These are phyloP conservation scores for Pisolithus sp. DNA, from an alignment of 768 basidiomycete species.

Conservation along the genomic window DNA sequence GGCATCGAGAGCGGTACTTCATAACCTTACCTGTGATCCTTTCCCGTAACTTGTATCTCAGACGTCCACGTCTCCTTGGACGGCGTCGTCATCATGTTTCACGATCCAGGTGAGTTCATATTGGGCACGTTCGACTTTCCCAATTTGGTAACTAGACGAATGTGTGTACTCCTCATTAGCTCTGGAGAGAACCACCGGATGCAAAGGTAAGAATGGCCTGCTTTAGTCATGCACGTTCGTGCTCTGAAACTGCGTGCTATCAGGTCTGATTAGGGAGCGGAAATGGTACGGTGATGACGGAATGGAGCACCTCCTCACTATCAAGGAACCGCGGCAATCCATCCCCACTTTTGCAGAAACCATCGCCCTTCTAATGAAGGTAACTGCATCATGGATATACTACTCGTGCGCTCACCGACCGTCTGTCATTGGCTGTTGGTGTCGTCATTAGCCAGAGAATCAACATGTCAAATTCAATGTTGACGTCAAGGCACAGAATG, in stretches of 20 bases:
- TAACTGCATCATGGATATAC: constrained; percentile 26
- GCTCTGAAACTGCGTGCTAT: constrained; percentile 15
- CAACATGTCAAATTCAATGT: constrained; percentile 74
- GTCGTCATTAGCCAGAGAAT: constrained; percentile 55
- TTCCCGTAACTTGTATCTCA: constrained; percentile 53
- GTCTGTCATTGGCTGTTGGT: not conserved
- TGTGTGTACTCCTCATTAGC: constrained; percentile 32
- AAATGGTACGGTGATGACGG: constrained; percentile 65
- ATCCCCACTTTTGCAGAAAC: constrained; percentile 92
- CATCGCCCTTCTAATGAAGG: constrained; percentile 71
- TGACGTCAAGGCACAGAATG: constrained; percentile 91
- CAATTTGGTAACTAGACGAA: constrained; percentile 19
- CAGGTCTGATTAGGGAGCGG: constrained; percentile 64
- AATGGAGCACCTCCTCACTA: constrained; percentile 75
- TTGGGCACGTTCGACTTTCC: constrained; percentile 7
- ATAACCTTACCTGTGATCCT: constrained; percentile 26
- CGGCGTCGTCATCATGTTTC: constrained; percentile 88
- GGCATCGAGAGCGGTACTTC: constrained; percentile 95
- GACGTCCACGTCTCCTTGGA: constrained; percentile 94
- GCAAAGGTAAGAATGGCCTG: constrained; percentile 40
- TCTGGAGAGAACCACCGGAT: constrained; percentile 78
- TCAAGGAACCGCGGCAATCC: constrained; percentile 71
- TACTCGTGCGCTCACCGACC: constrained; percentile 5
- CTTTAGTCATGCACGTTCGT: constrained; percentile 19
- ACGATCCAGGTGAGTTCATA: constrained; percentile 66